Evolutionary conservation across 805 yeast genomes (phyloP).

Genomic region (Pichia exigua): DNA sequence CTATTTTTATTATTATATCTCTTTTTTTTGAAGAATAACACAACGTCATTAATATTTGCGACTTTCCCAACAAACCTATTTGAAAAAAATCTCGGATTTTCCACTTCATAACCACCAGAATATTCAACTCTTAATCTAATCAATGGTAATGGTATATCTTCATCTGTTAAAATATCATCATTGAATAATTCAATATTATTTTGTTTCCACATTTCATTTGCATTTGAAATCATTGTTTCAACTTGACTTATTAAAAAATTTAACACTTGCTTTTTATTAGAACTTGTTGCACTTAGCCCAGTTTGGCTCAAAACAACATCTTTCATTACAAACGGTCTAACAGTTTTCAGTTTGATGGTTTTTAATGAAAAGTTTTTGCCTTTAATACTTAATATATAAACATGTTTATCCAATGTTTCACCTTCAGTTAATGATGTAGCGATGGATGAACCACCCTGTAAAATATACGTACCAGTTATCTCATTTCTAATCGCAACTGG

Average conservation of each 20-base stretch:
- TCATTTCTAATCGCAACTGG: conserved; percentile 58
- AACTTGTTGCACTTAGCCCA: conserved; percentile 51
- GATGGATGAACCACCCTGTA: conserved; percentile 91
- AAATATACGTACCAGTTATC: conserved; percentile 59
- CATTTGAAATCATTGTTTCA: conserved; percentile 55
- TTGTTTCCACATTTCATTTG: conserved; percentile 41
- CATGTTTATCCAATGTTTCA: conserved; percentile 69
- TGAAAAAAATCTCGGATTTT: conserved; percentile 82
- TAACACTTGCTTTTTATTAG: conserved; percentile 53
- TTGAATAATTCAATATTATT: conserved; percentile 23
- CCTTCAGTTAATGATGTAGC: conserved; percentile 87
- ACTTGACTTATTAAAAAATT: conserved; percentile 55
- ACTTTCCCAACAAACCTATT: conserved; percentile 84
- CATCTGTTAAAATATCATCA: conserved; percentile 23
- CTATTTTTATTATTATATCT: conserved; percentile 7
- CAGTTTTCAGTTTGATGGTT: conserved; percentile 57
- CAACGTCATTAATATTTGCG: conserved; percentile 85
- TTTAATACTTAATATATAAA: conserved; percentile 60
- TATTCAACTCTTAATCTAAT: conserved; percentile 81
- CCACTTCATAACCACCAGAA: conserved; percentile 85
- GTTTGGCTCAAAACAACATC: conserved; percentile 50
- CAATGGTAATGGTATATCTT: conserved; percentile 66
- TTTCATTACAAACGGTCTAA: conserved; percentile 75
- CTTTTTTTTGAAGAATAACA: conserved; percentile 52
- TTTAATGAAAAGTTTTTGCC: conserved; percentile 49